Base-by-base conservation (phyloP, 2,329 filamentous ascomycete genomes). In the Pseudogymnoascus sp. region DNA sequence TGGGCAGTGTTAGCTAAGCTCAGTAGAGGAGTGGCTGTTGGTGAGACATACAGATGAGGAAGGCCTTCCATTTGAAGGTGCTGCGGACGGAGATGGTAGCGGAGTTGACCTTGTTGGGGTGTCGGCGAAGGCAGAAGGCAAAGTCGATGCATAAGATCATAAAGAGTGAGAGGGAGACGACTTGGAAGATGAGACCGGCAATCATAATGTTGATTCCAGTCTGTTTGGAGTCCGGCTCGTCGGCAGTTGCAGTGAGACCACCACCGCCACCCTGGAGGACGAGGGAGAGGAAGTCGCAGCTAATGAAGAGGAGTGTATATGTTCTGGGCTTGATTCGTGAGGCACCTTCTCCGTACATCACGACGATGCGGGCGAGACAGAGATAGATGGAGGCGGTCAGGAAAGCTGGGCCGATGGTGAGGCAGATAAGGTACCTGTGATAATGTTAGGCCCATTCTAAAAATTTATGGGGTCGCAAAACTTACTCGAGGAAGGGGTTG, bases 381-480 rank as follows among this genome's bases (percentile, higher is more conserved):
- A 87, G 79, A 74, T 87, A 87, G 71, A 87, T 80, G 67, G 77
- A 79, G 65, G 83, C 81, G 71, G 82, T 84, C 71, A 86, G 75
- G 62, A 87, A 77, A 32, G 83, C 82, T 5, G 68, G 67, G 2
- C 67, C 57, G 41, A 68, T 59, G 2, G 65, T 65, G 6, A 64
- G 81, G 71, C 77, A 75, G 72, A 77, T 78, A 70, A 86, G 47
- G 28, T 54, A 54, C 8, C 47, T 54, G 41, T n/a, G 47, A 32
- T 54, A 54, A 54, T 32, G 28, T 54, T 32, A 54, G 47, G n/a
- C 7, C 9, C 4, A 18, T 12, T 32, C 47, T 2, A 7, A 6
- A 7, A 32, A 54, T 20, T 32, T 12, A 2, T 32, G 11, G 9
- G n/a, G 6, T 11, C n/a, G 16, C 28, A 3, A 54, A 54, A 16